Base-by-base conservation (phyloP, 108 stramenopile genomes). In the Cyclotella baltica region DNA sequence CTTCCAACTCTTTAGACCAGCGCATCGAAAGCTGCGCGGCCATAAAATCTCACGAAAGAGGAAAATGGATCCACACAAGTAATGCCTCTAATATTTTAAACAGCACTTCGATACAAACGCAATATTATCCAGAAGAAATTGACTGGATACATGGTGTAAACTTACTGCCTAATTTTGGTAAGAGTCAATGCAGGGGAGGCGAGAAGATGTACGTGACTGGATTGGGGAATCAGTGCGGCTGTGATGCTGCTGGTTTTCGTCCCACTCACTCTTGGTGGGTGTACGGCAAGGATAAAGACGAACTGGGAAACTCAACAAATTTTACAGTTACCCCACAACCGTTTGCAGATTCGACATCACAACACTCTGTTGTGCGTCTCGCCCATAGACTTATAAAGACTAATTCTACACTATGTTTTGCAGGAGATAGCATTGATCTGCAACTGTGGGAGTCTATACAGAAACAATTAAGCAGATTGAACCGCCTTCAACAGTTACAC, bases 381-480 rank as follows among this genome's bases (percentile, higher is more conserved):
- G 53, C 37, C 25, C 37, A 46, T n/a, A 19, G 47, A 18, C 25
- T 75, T 10, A 50, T 37, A 38, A 75, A 66, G 22, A 38, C 20
- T 23, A 66, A 67, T 13, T 6, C 27, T 57, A 56, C 47, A 13
- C 65, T 75, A 18, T 75, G 74, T 36, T 75, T 75, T 29, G 64
- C 52, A 25, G 74, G 74, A 43, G 74, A 75, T 50, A 62, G 59
- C 34, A 56, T 75, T 43, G 74, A 75, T 46, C 27, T 64, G 28
- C 65, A 75, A 43, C 62, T 75, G 30, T 67, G 67, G 43, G 51
- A 53, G 30, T 62, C 74, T 36, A 31, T 75, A 0, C 35, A 29
- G 37, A 35, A 40, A 8, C 63, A 72, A 36, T 23, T 72, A 27
- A 23, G 30, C 0, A 1, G 71, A 33, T 16, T 34, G 1, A 1